Conservation (phyloP, 1,284 basidiomycete species). For the Tetrapyrgos nigripes region DNA sequence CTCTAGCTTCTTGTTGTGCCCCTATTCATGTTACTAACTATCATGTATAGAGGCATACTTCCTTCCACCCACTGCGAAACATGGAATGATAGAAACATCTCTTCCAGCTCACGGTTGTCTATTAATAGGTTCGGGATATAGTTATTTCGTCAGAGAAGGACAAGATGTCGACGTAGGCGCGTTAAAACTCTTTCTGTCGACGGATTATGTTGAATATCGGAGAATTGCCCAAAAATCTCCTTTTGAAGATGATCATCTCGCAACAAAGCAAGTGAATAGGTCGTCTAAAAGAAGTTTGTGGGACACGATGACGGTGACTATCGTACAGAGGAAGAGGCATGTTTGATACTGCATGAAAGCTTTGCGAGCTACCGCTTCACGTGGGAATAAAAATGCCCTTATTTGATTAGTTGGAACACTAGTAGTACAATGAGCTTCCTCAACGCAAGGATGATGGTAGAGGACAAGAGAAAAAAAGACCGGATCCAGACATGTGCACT, state of each 20-base stretch:
- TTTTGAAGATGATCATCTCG: neutral
- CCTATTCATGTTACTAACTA: neutral
- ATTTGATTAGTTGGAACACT: no score
- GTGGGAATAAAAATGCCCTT: no score
- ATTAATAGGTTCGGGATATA: slow-evolving; percentile 18
- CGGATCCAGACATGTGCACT: no score
- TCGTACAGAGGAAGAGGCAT: slow-evolving; percentile 3
- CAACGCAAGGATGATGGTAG: no score
- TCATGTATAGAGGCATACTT: slow-evolving; percentile 5
- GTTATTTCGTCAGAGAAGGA: slow-evolving; percentile 1
- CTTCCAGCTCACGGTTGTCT: slow-evolving; percentile 5
- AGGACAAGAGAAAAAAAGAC: no score
- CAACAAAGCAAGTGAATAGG: neutral
- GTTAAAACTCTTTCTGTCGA: slow-evolving; percentile 22
- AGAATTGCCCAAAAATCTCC: slow-evolving; percentile 12
- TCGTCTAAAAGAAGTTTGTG: no score
- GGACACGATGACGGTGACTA: slow-evolving; percentile 1
- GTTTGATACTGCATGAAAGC: no score
- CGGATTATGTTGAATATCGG: slow-evolving; percentile 12
- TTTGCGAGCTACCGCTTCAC: no score
- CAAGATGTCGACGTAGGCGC: slow-evolving; percentile 22
- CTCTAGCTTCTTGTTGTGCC: neutral
- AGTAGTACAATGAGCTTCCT: no score
- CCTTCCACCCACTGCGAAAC: neutral
- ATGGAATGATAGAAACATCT: slow-evolving; percentile 3